Evolutionary conservation across 257 asterid species (phyloP), one percentile per base, ranked within the genome.

Genomic region (Capsicum chinense): DNA sequence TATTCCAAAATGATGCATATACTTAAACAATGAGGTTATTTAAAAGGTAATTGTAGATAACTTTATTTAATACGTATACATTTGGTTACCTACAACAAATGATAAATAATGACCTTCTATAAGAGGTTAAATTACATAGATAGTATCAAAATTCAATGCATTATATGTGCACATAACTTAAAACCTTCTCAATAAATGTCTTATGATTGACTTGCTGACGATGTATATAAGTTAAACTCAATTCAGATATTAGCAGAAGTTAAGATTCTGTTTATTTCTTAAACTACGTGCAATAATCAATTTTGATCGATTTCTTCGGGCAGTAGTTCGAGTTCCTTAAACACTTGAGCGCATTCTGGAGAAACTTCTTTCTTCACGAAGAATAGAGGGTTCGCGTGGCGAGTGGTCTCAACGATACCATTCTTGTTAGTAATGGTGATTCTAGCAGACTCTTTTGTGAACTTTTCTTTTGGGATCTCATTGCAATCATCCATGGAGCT

Each of bases 401-500:
- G 90, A 17, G 48, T 59, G 33, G 71, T 48, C 73, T 69, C 91
- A 11, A 79, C 91, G 5, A 91, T 86, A 11, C 94, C 94, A 52
- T 86, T 91, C 79, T 91, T 87, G 17, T 37, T 74, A 4, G 94
- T 91, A 35, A 91, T 50, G 0, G 88, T 87, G 39, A 91, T 35
- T 16, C 68, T 82, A 0, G 92, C 50, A 1, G 86, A 54, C 1
- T 92, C 92, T 79, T 86, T 88, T 2, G 91, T 91, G 87, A 86
- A 83, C 0, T 89, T 88, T 68, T 89, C 90, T 14, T 79, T 59
- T 0, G 90, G 91, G 39, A 89, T 76, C 79, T 90, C 93, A 0
- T 37, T 60, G 79, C 97, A 93, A 85, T 92, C 95, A 6, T 88
- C 78, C 56, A 89, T 78, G 85, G 92, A 78, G 86, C 97, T 93